phyloP scores from a whole-genome alignment of 345 rosid genomes.

The Brassica nigra region DNA sequence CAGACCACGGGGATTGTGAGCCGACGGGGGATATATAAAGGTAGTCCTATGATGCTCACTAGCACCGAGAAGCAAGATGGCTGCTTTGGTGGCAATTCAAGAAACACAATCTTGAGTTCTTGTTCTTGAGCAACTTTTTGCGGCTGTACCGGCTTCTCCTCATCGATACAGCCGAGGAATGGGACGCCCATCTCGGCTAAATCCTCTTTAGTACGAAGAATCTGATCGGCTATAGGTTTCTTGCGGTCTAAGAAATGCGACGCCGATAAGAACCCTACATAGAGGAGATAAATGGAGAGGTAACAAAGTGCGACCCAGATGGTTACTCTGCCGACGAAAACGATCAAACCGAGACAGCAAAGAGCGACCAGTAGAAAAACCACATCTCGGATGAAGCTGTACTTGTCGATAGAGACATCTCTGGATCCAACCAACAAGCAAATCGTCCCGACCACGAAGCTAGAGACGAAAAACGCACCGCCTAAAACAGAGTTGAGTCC shows the following conservation, averaged over 20 bases:
- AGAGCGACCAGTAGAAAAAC: constrained; percentile 66
- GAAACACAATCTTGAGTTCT: constrained; percentile 29
- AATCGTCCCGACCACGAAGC: constrained; percentile 79
- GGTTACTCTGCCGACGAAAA: constrained; percentile 57
- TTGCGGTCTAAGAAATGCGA: constrained; percentile 41
- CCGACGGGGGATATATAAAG: constrained; percentile 73
- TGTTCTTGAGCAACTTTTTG: constrained; percentile 40
- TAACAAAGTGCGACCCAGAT: constrained; percentile 70
- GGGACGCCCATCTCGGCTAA: constrained; percentile 41
- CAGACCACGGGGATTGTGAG: constrained; percentile 74
- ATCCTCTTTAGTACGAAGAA: constrained; percentile 36
- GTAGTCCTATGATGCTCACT: constrained; percentile 55
- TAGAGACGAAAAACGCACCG: constrained; percentile 74
- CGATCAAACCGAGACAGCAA: constrained; percentile 50
- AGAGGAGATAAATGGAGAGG: constrained; percentile 53
- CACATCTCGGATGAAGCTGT: constrained; percentile 71
- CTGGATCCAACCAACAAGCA: constrained; percentile 49
- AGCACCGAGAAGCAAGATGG: constrained; percentile 38
- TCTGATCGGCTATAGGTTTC: constrained; percentile 33
- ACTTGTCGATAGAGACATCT: constrained; percentile 47
- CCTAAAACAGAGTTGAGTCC: constrained; percentile 81
- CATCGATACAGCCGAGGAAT: constrained; percentile 31
- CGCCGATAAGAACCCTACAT: constrained; percentile 61
- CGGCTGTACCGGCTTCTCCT: constrained; percentile 35
- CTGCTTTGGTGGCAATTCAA: constrained; percentile 5